phyloP scores from a whole-genome alignment of 2,329 filamentous ascomycete species.

The Talaromyces sp. region DNA sequence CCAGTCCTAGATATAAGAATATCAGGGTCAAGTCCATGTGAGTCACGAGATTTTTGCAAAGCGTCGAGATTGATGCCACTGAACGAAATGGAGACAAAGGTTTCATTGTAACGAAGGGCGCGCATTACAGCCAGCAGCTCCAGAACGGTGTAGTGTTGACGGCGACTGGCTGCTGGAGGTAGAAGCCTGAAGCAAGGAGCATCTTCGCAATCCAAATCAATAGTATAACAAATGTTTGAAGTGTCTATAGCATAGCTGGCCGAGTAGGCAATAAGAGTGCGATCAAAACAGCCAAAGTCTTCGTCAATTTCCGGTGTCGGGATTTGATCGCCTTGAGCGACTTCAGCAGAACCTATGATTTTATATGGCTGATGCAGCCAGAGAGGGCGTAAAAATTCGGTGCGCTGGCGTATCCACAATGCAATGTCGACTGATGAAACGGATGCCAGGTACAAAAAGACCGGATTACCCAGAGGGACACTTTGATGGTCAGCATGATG shows the following conservation, averaged over 20 bases:
- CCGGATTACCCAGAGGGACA: conserved; percentile 50
- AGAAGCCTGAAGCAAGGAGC: conserved; percentile 61
- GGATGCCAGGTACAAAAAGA: conserved; percentile 57
- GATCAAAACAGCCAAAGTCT: conserved; percentile 59
- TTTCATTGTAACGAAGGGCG: conserved; percentile 64
- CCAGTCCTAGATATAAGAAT: conserved; percentile 57
- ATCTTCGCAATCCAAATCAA: conserved; percentile 59
- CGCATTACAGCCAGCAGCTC: conserved; percentile 67
- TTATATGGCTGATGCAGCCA: conserved; percentile 60
- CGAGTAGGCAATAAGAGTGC: conserved; percentile 64
- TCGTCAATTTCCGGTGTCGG: conserved; percentile 46
- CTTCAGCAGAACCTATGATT: conserved; percentile 53
- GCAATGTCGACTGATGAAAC: conserved; percentile 60
- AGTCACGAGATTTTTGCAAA: conserved; percentile 57
- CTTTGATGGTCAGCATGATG: conserved; percentile 21
- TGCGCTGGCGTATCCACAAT: conserved; percentile 54
- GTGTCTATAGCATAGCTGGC: conserved; percentile 63
- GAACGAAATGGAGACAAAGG: conserved; percentile 63
- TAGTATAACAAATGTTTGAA: conserved; percentile 59
- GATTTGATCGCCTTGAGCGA: conserved; percentile 46
- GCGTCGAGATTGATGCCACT: conserved; percentile 57
- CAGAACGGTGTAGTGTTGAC: conserved; percentile 51
- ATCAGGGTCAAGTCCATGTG: conserved; percentile 56
- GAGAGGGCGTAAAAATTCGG: conserved; percentile 59
- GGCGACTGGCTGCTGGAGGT: conserved; percentile 44